Evolutionary conservation across 176 grass and related monocot genomes (phyloP), one percentile per base, ranked within the genome.

Genomic region (Musa acuminata): DNA sequence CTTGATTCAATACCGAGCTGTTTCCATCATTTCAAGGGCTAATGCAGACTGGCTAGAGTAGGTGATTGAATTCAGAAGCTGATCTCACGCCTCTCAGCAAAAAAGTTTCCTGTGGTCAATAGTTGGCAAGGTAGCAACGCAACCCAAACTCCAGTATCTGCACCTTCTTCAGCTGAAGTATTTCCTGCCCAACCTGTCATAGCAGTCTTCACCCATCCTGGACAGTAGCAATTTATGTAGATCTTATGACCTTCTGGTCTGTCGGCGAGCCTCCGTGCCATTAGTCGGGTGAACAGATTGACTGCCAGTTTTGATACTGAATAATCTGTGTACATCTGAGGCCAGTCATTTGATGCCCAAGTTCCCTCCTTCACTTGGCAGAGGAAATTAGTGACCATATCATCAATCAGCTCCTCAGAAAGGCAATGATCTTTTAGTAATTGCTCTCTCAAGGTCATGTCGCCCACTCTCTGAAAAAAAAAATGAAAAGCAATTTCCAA

Each of bases 101-200:
- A 94, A 87, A 99, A 94, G 55, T 81, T 99, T 0, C 86, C 95
- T 51, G 72, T 58, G 67, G 80, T 76, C 43, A 19, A 20, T 80
- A 68, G 51, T 55, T 94, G 90, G 7, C 70, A 66, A 8, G 82
- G 76, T 60, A 87, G 72, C 8, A 99, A 71, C 1, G 87, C 73
- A 2, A 87, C 69, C 95, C 88, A 94, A 12, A 99, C 86, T 43
- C 84, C 88, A 69, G 88, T 94, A 64, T 99, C 88, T 53, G 95
- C 86, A 74, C 88, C 95, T 87, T 85, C 90, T 75, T 91, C 95
- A 0, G 88, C 80, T 43, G 86, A 87, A 77, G 83, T 78, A 64
- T 94, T 99, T 74, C 95, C 95, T 89, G 84, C 95, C 95, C 90
- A 99, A 43, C 71, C 68, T 87, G 95, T 99, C 90, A 99, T 99